Conservation (phyloP, 768 basidiomycete species). For the Russula compacta region DNA sequence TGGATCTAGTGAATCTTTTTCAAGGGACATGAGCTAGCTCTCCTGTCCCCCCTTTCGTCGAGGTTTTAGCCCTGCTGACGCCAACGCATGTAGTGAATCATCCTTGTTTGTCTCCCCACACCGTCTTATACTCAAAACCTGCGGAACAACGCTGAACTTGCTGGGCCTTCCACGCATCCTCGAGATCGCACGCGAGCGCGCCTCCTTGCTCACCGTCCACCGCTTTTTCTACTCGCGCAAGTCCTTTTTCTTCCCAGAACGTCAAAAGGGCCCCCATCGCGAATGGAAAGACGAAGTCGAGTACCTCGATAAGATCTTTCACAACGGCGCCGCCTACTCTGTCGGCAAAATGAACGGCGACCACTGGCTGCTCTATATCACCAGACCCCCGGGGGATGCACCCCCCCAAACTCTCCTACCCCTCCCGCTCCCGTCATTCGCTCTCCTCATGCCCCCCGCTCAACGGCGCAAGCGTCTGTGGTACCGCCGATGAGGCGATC, state of each 20-base stretch:
- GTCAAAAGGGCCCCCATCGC: slow-evolving; percentile 83
- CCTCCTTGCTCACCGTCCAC: slow-evolving; percentile 61
- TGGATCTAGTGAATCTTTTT: background rate
- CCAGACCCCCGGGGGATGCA: slow-evolving; percentile 39
- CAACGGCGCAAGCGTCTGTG: slow-evolving; percentile 9
- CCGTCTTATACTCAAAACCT: slow-evolving; percentile 95
- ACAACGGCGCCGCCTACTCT: slow-evolving; percentile 86
- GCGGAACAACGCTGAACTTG: slow-evolving; percentile 96
- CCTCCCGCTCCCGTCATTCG: background rate
- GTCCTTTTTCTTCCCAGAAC: slow-evolving; percentile 98
- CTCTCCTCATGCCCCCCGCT: slow-evolving; percentile 17
- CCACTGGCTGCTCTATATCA: slow-evolving; percentile 96
- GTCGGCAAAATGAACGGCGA: slow-evolving; percentile 97
- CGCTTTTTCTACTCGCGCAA: slow-evolving; percentile 98
- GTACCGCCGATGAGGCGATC: slow-evolving; percentile 15
- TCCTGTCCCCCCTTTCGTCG: no score
- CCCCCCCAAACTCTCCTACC: slow-evolving; percentile 16
- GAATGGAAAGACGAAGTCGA: slow-evolving; percentile 92
- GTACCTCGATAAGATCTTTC: slow-evolving; percentile 85
- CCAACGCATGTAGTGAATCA: slow-evolving; percentile 65
- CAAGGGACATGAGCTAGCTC: no score
- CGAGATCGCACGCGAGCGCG: slow-evolving; percentile 72
- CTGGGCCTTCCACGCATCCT: slow-evolving; percentile 92
- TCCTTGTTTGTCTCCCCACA: slow-evolving; percentile 93
- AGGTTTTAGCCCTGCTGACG: slow-evolving; percentile 13